A percentile compares a stretch with the other conserved stretches of the same genome.
These are phyloP conservation scores for Hydnum rufescens DNA, from an alignment of 768 basidiomycete genomes.

Conservation along the genomic window DNA sequence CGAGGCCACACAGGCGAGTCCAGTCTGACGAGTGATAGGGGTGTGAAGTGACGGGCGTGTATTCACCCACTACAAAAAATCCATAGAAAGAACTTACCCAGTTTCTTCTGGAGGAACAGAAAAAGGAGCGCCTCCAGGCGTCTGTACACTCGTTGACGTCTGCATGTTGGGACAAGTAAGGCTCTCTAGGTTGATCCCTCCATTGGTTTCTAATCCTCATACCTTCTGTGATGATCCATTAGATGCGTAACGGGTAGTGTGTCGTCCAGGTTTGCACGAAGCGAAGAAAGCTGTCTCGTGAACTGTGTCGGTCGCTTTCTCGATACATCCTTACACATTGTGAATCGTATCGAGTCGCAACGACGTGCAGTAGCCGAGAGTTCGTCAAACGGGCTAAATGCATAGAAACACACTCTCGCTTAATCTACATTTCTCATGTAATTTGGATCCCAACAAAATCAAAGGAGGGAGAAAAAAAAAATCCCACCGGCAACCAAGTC, in stretches of 20 bases:
- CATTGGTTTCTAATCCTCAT: neutral
- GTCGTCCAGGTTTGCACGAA: conserved; percentile 53
- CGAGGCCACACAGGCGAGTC: conserved; percentile 49
- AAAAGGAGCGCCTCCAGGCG: conserved; percentile 44
- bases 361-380: too few species aligned
- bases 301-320: conserved; percentile 90
- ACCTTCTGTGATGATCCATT: neutral
- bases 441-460: too few species aligned
- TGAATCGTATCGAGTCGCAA: conserved; percentile 27
- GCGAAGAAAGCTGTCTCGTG: conserved; percentile 62
- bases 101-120: conserved; percentile 66
- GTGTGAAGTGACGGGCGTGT: conserved; percentile 2
- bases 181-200: conserved; percentile 10
- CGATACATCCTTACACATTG: conserved; percentile 67
- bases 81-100: conserved; percentile 58
- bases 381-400: too few species aligned
- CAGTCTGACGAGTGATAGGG: neutral
- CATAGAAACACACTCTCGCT: too few species aligned
- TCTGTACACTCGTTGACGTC: conserved; percentile 30
- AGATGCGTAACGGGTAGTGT: conserved; percentile 72
- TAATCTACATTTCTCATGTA: too few species aligned
- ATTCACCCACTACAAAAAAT: too few species aligned
- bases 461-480: too few species aligned
- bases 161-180: conserved; percentile 79
- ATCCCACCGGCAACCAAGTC: too few species aligned